Conservation (phyloP, 305 asterid genomes). For the Petunia hybrid region DNA sequence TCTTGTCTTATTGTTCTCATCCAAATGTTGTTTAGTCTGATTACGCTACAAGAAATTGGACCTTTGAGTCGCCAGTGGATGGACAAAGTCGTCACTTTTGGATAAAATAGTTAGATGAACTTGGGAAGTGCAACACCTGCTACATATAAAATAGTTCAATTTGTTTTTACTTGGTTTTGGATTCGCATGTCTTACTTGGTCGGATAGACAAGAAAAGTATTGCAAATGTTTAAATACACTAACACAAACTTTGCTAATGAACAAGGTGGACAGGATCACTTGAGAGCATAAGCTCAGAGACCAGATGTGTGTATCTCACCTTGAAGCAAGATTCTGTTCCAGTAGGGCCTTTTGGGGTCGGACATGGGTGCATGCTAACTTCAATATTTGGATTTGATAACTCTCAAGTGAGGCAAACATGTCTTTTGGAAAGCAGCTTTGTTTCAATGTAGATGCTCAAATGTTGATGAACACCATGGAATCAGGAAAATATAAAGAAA, state of each 20-base stretch:
- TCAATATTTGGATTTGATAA: conserved; percentile 22
- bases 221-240: neutral
- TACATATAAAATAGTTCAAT: conserved; percentile 12
- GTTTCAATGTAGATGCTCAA: conserved; percentile 14
- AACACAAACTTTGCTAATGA: neutral
- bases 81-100: too few species aligned
- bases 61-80: too few species aligned
- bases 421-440: conserved; percentile 28
- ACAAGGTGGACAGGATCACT: conserved; percentile 27
- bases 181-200: conserved; percentile 11
- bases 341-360: conserved; percentile 30
- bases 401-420: conserved; percentile 24
- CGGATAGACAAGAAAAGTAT: neutral
- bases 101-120: neutral
- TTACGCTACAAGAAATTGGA: too few species aligned
- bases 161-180: conserved; percentile 1
- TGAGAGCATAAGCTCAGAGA: conserved; percentile 1
- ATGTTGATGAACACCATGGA: neutral
- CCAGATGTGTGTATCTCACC: conserved; percentile 14
- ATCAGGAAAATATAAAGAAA: neutral
- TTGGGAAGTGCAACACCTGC: neutral
- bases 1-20: neutral
- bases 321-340: conserved; percentile 27
- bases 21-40: neutral
- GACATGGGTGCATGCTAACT: conserved; percentile 19